Evolutionary conservation across 2,329 filamentous ascomycete species (phyloP), one percentile per base, ranked within the genome.

Genomic region (Botrytis fabae): DNA sequence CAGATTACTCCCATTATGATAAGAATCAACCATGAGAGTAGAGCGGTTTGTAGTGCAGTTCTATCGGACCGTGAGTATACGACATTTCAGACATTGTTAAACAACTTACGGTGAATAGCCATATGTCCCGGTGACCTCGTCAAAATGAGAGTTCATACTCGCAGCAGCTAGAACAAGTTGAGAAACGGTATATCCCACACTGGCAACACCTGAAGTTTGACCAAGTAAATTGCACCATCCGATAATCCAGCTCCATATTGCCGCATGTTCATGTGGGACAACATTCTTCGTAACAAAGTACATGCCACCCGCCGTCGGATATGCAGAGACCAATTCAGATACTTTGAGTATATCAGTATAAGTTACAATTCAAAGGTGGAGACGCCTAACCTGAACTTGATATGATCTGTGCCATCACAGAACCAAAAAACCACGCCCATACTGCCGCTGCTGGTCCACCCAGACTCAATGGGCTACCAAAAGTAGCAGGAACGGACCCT

Each of bases 171-270:
- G 81, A 54, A 91, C 83, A 88, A 91, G 90, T 78, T 91, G 89
- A 28, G 87, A 86, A 65, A 91, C 86, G 0, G 87, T 89, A 74
- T 90, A 91, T 28, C 86, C 88, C 62, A 91, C 84, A 78, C 87
- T 89, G 16, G 88, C 88, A 20, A 90, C 88, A 54, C 89, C 89
- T 20, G 87, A 87, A 12, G 88, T 89, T 80, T 91, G 89, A 12
- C 89, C 89, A 1, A 91, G 83, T 46, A 91, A 85, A 75, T 91
- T 91, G 78, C 88, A 89, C 89, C 89, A 91, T n/a, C 89, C 89
- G 72, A 90, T 88, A 61, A 90, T 83, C 89, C 89, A 91, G 0
- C 88, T 86, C 84, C 88, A 90, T 20, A 90, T 85, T 2, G 89
- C 86, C 44, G 90, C 88, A 78, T 90, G 86, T 72, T 89, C 84